phyloP scores from a whole-genome alignment of 129 eudicot species.

The Centrapalus pauciflorus region DNA sequence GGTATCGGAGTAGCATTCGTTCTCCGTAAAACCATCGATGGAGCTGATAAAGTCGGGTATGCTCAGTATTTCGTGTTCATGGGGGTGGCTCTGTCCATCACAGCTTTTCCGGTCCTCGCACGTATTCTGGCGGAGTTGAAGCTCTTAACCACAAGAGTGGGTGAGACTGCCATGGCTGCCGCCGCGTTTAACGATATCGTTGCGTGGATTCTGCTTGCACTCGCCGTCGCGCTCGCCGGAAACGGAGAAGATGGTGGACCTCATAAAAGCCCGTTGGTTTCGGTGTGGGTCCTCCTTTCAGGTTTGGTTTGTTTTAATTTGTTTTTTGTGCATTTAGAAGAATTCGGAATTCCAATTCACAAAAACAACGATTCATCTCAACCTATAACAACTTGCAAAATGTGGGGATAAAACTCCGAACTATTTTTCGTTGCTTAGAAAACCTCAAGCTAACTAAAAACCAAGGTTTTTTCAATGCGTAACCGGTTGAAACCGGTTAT shows the following conservation, averaged over 20 bases:
- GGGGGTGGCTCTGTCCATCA: conserved; percentile 87
- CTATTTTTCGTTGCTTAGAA: too few species aligned
- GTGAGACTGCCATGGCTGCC: conserved; percentile 91
- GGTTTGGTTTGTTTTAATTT: conserved; percentile 24
- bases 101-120: conserved; percentile 91
- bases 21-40: conserved; percentile 44
- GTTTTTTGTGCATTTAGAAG: too few species aligned
- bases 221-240: conserved; percentile 78
- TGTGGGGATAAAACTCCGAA: too few species aligned
- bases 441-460: too few species aligned
- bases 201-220: conserved; percentile 85
- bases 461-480: too few species aligned
- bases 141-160: conserved; percentile 67
- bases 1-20: conserved; percentile 65
- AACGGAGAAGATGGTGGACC: conserved; percentile 48
- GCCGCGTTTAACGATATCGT: conserved; percentile 88
- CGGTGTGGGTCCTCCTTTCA: conserved; percentile 83
- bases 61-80: conserved; percentile 63
- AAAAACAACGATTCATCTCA: too few species aligned
- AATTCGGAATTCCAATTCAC: too few species aligned
- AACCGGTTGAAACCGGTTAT: too few species aligned
- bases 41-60: conserved; percentile 57
- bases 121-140: conserved; percentile 85
- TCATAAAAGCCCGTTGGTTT: conserved; percentile 60
- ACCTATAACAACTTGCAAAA: too few species aligned